Evolutionary conservation across 768 basidiomycete genomes (phyloP).

Genomic region (Mycena galopus): DNA sequence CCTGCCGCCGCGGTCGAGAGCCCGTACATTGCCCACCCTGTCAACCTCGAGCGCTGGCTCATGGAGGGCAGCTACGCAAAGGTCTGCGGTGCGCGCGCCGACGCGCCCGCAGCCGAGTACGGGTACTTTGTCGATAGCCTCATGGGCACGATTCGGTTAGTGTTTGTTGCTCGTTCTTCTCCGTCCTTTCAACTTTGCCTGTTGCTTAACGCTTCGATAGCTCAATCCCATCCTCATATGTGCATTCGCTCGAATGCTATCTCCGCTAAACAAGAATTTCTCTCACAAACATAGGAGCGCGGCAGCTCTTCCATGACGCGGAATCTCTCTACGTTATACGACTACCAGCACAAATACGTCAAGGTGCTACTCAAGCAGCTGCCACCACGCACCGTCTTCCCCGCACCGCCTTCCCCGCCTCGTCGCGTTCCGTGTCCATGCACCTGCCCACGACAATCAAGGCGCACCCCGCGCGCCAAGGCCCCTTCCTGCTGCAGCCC

Average conservation of each 20-base stretch:
- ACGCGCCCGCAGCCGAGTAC: slow-evolving; percentile 95
- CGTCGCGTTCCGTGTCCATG: slow-evolving; percentile 71
- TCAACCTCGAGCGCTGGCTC: slow-evolving; percentile 94
- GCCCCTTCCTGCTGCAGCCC: slow-evolving; percentile 93
- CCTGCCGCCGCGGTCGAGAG: slow-evolving; percentile 77
- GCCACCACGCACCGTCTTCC: slow-evolving; percentile 73
- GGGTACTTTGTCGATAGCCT: slow-evolving; percentile 93
- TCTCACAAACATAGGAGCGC: slow-evolving; percentile 56
- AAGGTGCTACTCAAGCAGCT: slow-evolving; percentile 82
- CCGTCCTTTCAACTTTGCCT: slow-evolving; percentile 1
- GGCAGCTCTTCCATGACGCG: slow-evolving; percentile 58
- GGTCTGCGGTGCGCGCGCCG: slow-evolving; percentile 95
- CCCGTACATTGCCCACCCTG: slow-evolving; percentile 85
- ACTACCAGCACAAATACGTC: slow-evolving; percentile 89
- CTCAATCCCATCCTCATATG: slow-evolving; percentile 80
- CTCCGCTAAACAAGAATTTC: slow-evolving; percentile 85
- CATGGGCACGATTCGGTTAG: slow-evolving; percentile 90
- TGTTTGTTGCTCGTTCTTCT: slow-evolving; percentile 64
- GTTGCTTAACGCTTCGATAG: slow-evolving; percentile 50
- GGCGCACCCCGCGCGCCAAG: slow-evolving; percentile 74
- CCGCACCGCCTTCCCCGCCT: too few relatives aligned
- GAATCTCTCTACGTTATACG: slow-evolving; percentile 77
- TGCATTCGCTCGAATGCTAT: slow-evolving; percentile 88
- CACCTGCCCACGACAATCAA: slow-evolving; percentile 81
- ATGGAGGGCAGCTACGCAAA: slow-evolving; percentile 99